A percentile compares a stretch with the other conserved stretches of the same genome.
Conservation (phyloP, 306 rosid species). For the Malus asiatica region DNA sequence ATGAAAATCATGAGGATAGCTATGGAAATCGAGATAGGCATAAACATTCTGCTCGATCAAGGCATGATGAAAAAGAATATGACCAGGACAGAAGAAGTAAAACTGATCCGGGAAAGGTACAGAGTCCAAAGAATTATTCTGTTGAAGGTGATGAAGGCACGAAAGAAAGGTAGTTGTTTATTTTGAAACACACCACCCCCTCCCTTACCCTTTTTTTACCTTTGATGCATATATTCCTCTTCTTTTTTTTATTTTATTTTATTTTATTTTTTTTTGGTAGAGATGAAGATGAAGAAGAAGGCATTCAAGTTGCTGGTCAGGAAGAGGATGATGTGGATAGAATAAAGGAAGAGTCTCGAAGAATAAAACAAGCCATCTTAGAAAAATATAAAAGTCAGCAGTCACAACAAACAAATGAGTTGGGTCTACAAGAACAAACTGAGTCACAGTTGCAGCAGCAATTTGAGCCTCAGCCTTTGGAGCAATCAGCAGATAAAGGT, state of each 20-base stretch:
- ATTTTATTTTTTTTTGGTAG: constrained; percentile 18
- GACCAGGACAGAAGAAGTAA: constrained; percentile 28
- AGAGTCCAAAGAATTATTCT: constrained; percentile 24
- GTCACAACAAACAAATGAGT: constrained; percentile 31
- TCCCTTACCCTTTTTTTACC: background rate
- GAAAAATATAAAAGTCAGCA: constrained; percentile 72
- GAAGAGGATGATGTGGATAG: constrained; percentile 90
- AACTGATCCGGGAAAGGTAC: constrained; percentile 19
- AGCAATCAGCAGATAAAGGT: constrained; percentile 25
- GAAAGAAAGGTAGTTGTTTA: constrained; percentile 35
- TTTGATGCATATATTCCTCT: background rate
- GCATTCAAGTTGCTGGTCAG: constrained; percentile 56
- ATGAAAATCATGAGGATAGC: constrained; percentile 33
- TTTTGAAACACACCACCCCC: background rate
- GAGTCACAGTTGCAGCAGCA: constrained; percentile 28
- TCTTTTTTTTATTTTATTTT: constrained; percentile 5
- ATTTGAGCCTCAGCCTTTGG: constrained; percentile 19
- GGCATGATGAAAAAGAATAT: constrained; percentile 43
- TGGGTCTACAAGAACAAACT: background rate
- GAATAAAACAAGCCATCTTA: constrained; percentile 80
- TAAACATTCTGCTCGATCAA: constrained; percentile 40
- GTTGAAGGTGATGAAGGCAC: constrained; percentile 25
- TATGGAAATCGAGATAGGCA: constrained; percentile 35
- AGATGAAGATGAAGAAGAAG: constrained; percentile 60
- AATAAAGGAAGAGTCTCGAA: constrained; percentile 92